A percentile compares a stretch with the other conserved stretches of the same genome.
Conservation (phyloP, 1,139 yeast genomes). For the Saccharomycopsis phalli region DNA sequence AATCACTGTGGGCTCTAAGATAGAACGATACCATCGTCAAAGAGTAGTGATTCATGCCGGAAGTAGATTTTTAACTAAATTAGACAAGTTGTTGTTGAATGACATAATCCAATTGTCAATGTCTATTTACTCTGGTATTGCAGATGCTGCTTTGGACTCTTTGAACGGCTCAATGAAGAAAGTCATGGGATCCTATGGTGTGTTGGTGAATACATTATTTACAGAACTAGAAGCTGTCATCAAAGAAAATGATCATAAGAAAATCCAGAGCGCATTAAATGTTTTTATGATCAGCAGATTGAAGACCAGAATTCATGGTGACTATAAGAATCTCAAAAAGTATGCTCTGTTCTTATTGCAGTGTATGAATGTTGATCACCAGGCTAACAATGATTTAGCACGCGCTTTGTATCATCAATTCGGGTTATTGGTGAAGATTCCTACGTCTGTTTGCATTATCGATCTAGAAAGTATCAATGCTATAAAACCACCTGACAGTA, state of each 20-base stretch:
- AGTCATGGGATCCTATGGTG: constrained; percentile 57
- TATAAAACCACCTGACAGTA: constrained; percentile 58
- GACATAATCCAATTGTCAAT: constrained; percentile 65
- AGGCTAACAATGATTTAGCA: constrained; percentile 43
- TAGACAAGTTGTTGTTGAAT: constrained; percentile 55
- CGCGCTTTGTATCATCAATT: constrained; percentile 43
- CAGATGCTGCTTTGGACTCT: constrained; percentile 63
- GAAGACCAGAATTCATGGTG: constrained; percentile 47
- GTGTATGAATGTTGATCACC: constrained; percentile 53
- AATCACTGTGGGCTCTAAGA: constrained; percentile 64
- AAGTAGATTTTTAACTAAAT: constrained; percentile 57
- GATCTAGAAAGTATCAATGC: constrained; percentile 46
- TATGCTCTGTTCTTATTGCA: constrained; percentile 42
- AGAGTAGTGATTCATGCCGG: constrained; percentile 71
- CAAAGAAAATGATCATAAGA: constrained; percentile 43
- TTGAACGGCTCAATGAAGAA: constrained; percentile 67
- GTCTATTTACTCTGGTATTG: constrained; percentile 63
- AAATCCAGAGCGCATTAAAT: constrained; percentile 60
- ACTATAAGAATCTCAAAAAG: constrained; percentile 42
- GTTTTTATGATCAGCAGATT: constrained; percentile 46
- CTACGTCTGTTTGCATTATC: constrained; percentile 51
- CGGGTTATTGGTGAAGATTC: constrained; percentile 41
- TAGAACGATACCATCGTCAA: constrained; percentile 70
- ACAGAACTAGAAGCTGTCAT: constrained; percentile 45
- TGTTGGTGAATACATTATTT: constrained; percentile 35